Conservation (phyloP, 2,329 filamentous ascomycete species). For the Botrytis fabae region DNA sequence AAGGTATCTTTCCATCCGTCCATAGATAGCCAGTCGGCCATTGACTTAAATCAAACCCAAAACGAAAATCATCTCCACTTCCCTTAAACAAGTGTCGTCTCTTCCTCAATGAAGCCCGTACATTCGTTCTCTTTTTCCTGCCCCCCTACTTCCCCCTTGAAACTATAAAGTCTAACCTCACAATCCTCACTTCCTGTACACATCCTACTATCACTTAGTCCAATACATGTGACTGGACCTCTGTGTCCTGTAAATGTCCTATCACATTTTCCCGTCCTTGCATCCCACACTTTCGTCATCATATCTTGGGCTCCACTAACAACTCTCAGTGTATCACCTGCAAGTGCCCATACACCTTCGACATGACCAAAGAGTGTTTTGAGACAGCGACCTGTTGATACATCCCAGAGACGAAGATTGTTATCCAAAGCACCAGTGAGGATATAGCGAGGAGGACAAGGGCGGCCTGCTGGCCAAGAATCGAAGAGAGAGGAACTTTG, state of each 20-base stretch:
- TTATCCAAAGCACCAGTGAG: slow-evolving; percentile 88
- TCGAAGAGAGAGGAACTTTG: slow-evolving; percentile 31
- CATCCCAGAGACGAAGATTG: slow-evolving; percentile 91
- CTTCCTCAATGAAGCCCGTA: neutral
- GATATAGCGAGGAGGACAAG: slow-evolving; percentile 84
- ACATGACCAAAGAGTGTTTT: slow-evolving; percentile 96
- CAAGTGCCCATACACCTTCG: slow-evolving; percentile 92
- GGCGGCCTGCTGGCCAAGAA: slow-evolving; percentile 65
- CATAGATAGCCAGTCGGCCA: neutral
- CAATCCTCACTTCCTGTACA: slow-evolving; percentile 92
- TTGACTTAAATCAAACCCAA: neutral
- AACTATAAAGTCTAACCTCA: slow-evolving; percentile 83
- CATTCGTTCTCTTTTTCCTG: neutral
- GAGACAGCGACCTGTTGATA: slow-evolving; percentile 75
- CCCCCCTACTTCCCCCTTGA: slow-evolving; percentile 43
- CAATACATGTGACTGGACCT: slow-evolving; percentile 90
- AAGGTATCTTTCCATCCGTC: slow-evolving; percentile 12
- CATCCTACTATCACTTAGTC: slow-evolving; percentile 84
- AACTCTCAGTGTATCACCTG: slow-evolving; percentile 82
- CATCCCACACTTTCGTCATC: slow-evolving; percentile 96
- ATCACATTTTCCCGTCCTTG: slow-evolving; percentile 86
- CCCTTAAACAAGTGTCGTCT: neutral
- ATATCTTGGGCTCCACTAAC: slow-evolving; percentile 90
- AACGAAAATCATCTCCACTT: neutral
- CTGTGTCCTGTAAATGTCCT: slow-evolving; percentile 88